Evolutionary conservation across 2,329 filamentous ascomycete species (phyloP), one percentile per base, ranked within the genome.

Genomic region (Huntiella decipiens): DNA sequence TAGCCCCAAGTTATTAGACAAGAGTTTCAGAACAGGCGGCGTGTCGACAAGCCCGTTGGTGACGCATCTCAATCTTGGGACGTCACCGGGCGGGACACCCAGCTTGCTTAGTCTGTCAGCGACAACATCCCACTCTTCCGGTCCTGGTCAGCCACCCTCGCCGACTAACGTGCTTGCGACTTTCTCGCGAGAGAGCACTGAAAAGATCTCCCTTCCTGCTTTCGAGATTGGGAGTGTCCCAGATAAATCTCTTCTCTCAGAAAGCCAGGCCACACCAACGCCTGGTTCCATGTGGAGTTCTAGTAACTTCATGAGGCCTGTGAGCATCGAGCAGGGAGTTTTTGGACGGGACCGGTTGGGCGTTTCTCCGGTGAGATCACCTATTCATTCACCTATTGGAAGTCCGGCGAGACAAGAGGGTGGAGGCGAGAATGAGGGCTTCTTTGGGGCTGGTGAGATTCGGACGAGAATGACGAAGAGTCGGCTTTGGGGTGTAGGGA

Each of bases 341-440:
- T 35, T 36, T 19, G 13, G 43, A 3, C 35, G 37, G 8, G 41
- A 48, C 15, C 39, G 47, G 11, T 37, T 49, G 8, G 47, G 47
- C 2, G 19, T 31, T 32, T 11, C 44, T 10, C 47, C 47, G 5
- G 44, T 40, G 16, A 40, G 47, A 40, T 49, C 47, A n/a, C 47
- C 47, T 2, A 49, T 49, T 41, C 47, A 49, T n/a, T 49, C 47
- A 5, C 47, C 47, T 10, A 49, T 49, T 31, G 47, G 44, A 10
- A 44, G 44, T n/a, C 47, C 47, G 7, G 40, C 17, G 22, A 36
- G 47, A 19, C 44, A 46, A 11, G 28, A 36, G 5, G n/a, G 33
- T 16, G 34, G 28, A 12, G 11, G 22, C 2, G 22, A 10, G 5
- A 8, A 10, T 7, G 22, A 28, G 8, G 22, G 22, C 11, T 41